Evolutionary conservation across 306 rosid species (phyloP), one percentile per base, ranked within the genome.

Genomic region (Carpinus viminea): DNA sequence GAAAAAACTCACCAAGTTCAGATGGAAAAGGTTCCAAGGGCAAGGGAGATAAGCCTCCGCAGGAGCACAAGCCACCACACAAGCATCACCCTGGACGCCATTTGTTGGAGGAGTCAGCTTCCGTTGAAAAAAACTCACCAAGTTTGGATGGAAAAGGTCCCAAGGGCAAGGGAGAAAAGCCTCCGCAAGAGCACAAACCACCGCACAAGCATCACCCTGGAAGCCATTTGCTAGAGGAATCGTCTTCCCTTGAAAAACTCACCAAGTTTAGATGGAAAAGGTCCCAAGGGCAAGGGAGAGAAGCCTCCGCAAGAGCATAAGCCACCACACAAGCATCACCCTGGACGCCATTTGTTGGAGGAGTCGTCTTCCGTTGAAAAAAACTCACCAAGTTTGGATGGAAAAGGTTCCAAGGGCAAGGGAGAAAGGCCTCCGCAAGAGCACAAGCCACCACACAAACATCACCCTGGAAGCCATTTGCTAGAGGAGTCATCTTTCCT

Each of bases 1-100:
- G 45, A 8, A 6, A 38, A 62, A 47, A 62, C 0, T 52, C 62
- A 24, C 46, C 50, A 41, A 28, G 21, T 38, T 18, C 10, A 1
- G 28, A 5, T 13, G 17, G 24, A 5, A 0, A 3, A 20, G 41
- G 53, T 12, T 70, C 70, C 31, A 56, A 18, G 8, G 45, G 68
- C 5, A 61, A 61, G 21, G 73, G 52, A 45, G 62, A 16, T 18
- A 41, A 60, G 72, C 76, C 76, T 13, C 80, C 77, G 51, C 73
- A 70, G 10, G 41, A 50, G 53, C 36, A 76, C 38, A 65, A 28
- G 26, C 48, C 53, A 26, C 79, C 57, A 0, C 76, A 53, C 2
- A 20, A 53, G 6, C 45, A 62, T 12, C 45, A 62, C 45, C 20
- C 20, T 13, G 2, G 20, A 62, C 45, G 17, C 41, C 20, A 4